Conservation (phyloP, 2,329 filamentous ascomycete species). For the Phaeosphaeriaceae sp. region DNA sequence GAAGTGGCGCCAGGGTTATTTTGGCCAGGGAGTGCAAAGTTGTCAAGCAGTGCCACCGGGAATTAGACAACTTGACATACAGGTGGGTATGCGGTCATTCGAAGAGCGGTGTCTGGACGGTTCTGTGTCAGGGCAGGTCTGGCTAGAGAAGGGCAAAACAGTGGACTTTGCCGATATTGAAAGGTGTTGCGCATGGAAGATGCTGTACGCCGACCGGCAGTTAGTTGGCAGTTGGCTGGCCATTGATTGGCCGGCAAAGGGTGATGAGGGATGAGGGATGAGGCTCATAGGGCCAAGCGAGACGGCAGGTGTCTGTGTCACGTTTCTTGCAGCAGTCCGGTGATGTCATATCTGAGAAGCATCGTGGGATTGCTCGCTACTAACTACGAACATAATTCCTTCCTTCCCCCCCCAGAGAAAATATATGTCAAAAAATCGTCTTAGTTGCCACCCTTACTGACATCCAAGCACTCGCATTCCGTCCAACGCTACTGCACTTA, state of each 20-base stretch:
- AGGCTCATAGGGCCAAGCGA: too few relatives aligned
- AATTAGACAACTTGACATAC: constrained; percentile 10
- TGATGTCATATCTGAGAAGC: constrained; percentile 12
- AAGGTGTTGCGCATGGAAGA: too few relatives aligned
- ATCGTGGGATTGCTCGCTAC: constrained; percentile 17
- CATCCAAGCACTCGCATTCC: background rate
- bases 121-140: background rate
- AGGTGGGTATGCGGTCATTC: constrained; percentile 24
- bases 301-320: constrained; percentile 1
- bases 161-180: too few relatives aligned
- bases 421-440: constrained; percentile 2
- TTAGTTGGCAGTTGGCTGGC: too few relatives aligned
- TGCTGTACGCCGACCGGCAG: too few relatives aligned
- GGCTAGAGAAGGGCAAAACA: background rate
- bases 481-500: background rate
- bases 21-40: background rate
- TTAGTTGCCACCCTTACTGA: constrained; percentile 7
- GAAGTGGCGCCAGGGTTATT: background rate
- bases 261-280: too few relatives aligned
- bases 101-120: constrained; percentile 1
- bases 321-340: constrained; percentile 8
- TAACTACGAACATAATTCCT: constrained; percentile 16
- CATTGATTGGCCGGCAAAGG: too few relatives aligned
- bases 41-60: background rate
- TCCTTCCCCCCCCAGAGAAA: constrained; percentile 13